A percentile compares a stretch with the other conserved stretches of the same genome.
Evolutionary conservation across 192 early-diverging fungal species (phyloP).

Genomic region (Funneliformis mosseae): DNA sequence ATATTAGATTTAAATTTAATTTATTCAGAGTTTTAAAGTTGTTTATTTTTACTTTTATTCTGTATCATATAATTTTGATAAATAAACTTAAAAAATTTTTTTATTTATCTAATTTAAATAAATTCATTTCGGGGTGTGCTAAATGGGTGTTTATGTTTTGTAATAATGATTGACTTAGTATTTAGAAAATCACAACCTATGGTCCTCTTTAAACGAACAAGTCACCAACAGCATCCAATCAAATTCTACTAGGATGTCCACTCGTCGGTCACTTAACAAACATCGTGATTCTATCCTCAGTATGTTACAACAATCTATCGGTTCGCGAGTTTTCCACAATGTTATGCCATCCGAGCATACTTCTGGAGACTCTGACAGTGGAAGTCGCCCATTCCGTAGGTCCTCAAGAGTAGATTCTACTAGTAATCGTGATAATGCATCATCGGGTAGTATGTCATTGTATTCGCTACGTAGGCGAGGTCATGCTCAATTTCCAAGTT

Average conservation of each 20-base stretch:
- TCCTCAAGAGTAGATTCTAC: conserved; percentile 14
- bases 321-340: background rate
- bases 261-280: conserved; percentile 45
- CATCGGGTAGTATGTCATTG: background rate
- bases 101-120: conserved; percentile 3
- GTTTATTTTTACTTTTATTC: conserved; percentile 11
- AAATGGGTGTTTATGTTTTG: background rate
- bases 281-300: conserved; percentile 49
- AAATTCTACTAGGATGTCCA: conserved; percentile 47
- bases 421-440: background rate
- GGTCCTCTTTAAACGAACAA: conserved; percentile 53
- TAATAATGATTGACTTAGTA: conserved; percentile 35
- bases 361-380: background rate
- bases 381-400: conserved; percentile 18
- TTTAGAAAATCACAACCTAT: conserved; percentile 45
- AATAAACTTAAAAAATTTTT: background rate
- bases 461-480: conserved; percentile 34
- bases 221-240: conserved; percentile 43
- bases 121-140: background rate
- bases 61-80: background rate
- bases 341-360: conserved; percentile 27
- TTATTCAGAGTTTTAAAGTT: background rate
- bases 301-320: conserved; percentile 49
- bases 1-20: conserved; percentile 9
- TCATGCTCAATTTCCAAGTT: conserved; percentile 42